Base-by-base conservation (phyloP, 257 asterid species). In the Capsicum baccatum region DNA sequence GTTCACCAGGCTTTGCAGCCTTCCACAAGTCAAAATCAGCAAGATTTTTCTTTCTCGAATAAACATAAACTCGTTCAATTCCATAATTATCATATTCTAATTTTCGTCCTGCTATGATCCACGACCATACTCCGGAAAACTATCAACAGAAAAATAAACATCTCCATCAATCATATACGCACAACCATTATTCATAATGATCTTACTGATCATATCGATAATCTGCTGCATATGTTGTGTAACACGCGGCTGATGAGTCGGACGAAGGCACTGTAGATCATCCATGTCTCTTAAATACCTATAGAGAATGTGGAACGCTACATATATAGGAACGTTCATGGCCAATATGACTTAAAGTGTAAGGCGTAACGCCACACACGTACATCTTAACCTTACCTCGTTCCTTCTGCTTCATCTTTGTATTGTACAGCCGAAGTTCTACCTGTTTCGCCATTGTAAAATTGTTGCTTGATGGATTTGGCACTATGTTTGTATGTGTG, bases 21-120 rank as follows among this genome's bases (percentile, higher is more conserved):
- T 94, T 95, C 95, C 98, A 92, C 86, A 94, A 79, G 79, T 95
- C 98, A 89, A 95, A 92, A 86, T 92, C 97, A 63, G 92, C 92
- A 83, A 96, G 92, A 86, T 95, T 91, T 70, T 83, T 85, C 90
- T 95, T 92, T 83, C 97, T 91, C 21, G 68, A 84, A 87, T 93
- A 94, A 59, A 91, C 90, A 60, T 92, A 92, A 87, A 93, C 92
- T 84, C 17, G n/a, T 33, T 14, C 33, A 26, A 26, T 35, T 66
- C 97, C 92, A 74, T 91, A 91, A 84, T 94, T 88, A 84, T 94
- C 93, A 85, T 91, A 94, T 74, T 82, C 98, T 55, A 91, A 88
- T 89, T 92, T 95, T 83, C 93, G 88, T 64, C 95, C 94, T 0
- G 95, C 69, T 9, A 63, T 63, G 21, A 93, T 35, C 92, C 88